Base-by-base conservation (phyloP, 257 asterid genomes). In the Rauvolfia tetraphylla region DNA sequence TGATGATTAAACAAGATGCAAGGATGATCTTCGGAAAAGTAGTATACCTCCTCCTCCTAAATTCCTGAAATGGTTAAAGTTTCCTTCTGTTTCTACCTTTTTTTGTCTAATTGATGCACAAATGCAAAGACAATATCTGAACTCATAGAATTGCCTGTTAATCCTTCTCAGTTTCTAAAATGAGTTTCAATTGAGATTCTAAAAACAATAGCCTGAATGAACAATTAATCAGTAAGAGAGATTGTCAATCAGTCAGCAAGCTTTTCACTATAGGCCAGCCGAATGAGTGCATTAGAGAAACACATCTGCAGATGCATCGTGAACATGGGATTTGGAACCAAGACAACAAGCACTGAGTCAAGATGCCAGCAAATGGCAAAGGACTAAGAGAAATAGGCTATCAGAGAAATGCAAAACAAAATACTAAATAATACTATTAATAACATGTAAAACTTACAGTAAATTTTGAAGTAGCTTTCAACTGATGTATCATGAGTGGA, bases 401-500 rank as follows among this genome's bases (percentile, higher is more conserved):
- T 58, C 66, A 72, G 68, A 75, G 31, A 58, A 11, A 67, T 49
- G 23, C 4, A 58, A 38, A 53, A 63, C 72, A 31, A 62, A 34
- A n/a, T 12, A 3, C n/a, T n/a, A n/a, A 51, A 22, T 0, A 31
- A 36, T 2, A 23, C 29, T 42, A 15, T 1, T 11, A 15, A 48
- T 48, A 27, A 42, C 14, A 1, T 33, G 34, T 48, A 29, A 56
- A 79, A 77, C 97, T 91, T 86, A 95, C 99, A 27, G 93, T 76
- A 33, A 95, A 86, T 81, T 86, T 89, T 63, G 98, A 68, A 69
- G 96, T 88, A 68, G 96, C 78, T 87, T 91, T 95, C 81, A 95
- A 81, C 83, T 90, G 96, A 86, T 91, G 83, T 67, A 95, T 79
- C 83, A 89, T 73, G 75, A 95, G 75, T 20, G 99, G 99, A 85